phyloP scores from a whole-genome alignment of 2,329 filamentous ascomycete genomes.

The Diaporthe sp. region DNA sequence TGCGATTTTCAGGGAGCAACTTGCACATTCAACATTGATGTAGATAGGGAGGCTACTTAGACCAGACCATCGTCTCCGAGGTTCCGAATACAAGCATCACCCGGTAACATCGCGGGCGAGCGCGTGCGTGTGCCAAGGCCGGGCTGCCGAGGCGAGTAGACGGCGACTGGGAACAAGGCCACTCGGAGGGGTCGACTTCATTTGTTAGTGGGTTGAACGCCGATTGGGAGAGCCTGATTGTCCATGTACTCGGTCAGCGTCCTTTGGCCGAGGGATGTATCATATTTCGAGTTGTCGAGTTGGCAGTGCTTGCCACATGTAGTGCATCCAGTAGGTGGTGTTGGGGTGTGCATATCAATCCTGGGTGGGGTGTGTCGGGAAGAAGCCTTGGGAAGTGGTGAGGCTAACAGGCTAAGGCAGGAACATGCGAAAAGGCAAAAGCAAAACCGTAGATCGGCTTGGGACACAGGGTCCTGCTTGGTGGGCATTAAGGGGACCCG shows the following conservation, averaged over 20 bases:
- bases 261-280: background rate
- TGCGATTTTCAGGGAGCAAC: background rate
- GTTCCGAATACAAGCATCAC: background rate
- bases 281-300: background rate
- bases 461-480: slow-evolving; percentile 1
- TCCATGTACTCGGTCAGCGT: background rate
- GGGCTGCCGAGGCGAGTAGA: background rate
- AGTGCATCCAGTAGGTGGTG: background rate
- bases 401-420: slow-evolving; percentile 24
- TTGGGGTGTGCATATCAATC: slow-evolving; percentile 6
- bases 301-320: too few species aligned
- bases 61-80: background rate
- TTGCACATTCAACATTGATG: background rate
- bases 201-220: background rate
- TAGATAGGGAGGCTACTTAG: background rate
- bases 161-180: background rate
- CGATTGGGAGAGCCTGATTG: background rate
- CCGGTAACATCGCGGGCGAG: background rate
- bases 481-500: background rate
- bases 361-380: background rate
- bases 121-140: background rate
- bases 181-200: background rate
- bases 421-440: slow-evolving; percentile 25
- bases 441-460: slow-evolving; percentile 16
- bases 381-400: too few species aligned